A percentile compares a stretch with the other conserved stretches of the same genome.
Conservation (phyloP, 495 filamentous ascomycete genomes). For the Penicillium cinerascens region DNA sequence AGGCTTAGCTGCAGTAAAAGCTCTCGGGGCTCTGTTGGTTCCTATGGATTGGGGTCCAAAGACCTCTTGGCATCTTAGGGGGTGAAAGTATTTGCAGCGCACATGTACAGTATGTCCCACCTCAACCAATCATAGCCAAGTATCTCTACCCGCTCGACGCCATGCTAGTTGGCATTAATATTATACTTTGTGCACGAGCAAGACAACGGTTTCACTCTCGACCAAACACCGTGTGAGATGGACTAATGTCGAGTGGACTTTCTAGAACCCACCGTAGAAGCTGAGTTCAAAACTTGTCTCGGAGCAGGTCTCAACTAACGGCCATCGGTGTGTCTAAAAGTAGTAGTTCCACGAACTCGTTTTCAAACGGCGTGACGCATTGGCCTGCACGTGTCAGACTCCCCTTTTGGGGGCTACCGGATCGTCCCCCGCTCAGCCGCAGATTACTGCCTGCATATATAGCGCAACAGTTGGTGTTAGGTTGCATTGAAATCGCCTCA, state of each 20-base stretch:
- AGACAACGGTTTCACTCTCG: not conserved
- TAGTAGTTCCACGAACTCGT: too few species aligned
- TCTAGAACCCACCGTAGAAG: constrained; percentile 10
- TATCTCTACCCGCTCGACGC: not conserved
- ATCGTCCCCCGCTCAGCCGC: not conserved
- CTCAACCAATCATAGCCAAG: not conserved
- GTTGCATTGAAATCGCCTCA: not conserved
- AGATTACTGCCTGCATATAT: not conserved
- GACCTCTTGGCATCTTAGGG: not conserved
- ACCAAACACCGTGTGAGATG: not conserved
- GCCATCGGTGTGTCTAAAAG: not conserved
- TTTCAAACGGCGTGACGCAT: not conserved
- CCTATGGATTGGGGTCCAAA: not conserved
- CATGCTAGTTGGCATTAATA: not conserved
- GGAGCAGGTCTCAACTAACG: not conserved
- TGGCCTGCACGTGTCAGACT: not conserved
- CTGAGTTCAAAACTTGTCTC: not conserved
- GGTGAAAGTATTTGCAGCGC: not conserved
- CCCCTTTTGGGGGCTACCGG: not conserved
- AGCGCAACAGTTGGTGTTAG: not conserved
- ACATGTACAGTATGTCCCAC: too few species aligned
- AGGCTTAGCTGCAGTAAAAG: not conserved
- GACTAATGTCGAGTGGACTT: constrained; percentile 5
- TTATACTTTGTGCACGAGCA: not conserved
- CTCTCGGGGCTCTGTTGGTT: not conserved